Base-by-base conservation (phyloP, 2,329 filamentous ascomycete genomes). In the Fusarium hostae region DNA sequence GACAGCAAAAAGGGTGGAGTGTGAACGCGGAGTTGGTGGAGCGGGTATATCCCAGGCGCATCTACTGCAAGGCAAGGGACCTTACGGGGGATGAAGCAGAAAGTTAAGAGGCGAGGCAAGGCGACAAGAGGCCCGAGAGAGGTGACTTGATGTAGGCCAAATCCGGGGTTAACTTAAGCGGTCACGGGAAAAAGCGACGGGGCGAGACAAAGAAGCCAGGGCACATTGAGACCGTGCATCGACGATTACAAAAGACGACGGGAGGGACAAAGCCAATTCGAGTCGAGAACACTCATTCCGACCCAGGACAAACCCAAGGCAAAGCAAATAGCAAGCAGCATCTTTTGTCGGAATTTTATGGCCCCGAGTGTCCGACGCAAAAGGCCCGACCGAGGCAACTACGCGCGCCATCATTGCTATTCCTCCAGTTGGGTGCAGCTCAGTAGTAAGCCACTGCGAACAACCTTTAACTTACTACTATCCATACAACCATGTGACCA, bases 21-120 rank as follows among this genome's bases (percentile, higher is more conserved):
- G 71, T 75, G 63, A 66, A 75, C 64, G 70, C 70, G 71, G 68
- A 68, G 60, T 70, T 70, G 70, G 70, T 76, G 70, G 75, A 77
- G 75, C 66, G 68, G 75, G 73, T 70, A 71, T 65, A 24, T 56
- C 60, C 63, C 58, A 68, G 66, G 72, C 73, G 75, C 75, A 77
- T 68, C 32, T 43, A 68, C 34, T 40, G 51, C 35, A 43, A 43
- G 37, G 26, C 18, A 41, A 47, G 73, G 68, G 67, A 45, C 35
- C 28, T 51, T 51, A 63, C 61, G 59, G 61, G 61, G 65, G 50
- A 73, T 52, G 60, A 71, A 67, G 70, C 64, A 68, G 54, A 22
- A 26, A 55, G 37, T 30, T 48, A 64, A 64, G 61, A 41, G 37
- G 62, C 51, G 64, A 66, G 48, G 41, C 57, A 55, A 68, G 54